Evolutionary conservation across 106 monocot species (phyloP).

Genomic region (Dioscorea zingiberensis): DNA sequence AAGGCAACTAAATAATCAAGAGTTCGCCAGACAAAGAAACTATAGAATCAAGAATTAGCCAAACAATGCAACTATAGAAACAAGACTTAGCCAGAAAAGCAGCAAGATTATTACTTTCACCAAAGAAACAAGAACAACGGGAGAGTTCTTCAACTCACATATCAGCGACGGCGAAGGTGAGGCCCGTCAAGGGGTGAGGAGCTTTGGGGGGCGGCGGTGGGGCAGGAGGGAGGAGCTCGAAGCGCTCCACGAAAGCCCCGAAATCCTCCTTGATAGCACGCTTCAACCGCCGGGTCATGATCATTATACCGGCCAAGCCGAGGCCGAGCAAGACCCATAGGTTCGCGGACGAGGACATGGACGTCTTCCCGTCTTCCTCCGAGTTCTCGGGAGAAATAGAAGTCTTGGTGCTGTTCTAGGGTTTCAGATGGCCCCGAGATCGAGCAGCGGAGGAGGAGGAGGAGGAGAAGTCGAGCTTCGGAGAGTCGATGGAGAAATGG

Average conservation of each 20-base stretch:
- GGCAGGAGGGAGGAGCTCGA: conserved; percentile 93
- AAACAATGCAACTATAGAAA: too few relatives aligned
- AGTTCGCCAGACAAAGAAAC: too few relatives aligned
- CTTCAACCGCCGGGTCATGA: conserved; percentile 47
- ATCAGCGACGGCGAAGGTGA: conserved; percentile 89
- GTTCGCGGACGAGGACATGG: conserved; percentile 37
- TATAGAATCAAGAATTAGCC: too few relatives aligned
- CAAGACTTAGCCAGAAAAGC: too few relatives aligned
- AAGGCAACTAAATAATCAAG: too few relatives aligned
- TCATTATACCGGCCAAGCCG: conserved; percentile 73
- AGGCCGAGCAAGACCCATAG: conserved; percentile 80
- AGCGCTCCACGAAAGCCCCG: conserved; percentile 78
- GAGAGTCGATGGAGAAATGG: too few relatives aligned
- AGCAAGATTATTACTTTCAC: too few relatives aligned
- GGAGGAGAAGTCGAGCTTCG: too few relatives aligned
- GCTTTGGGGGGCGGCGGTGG: conserved; percentile 90
- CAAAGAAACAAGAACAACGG: background rate
- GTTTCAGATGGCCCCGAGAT: too few relatives aligned
- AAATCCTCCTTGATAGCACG: conserved; percentile 58
- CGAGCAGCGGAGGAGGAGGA: too few relatives aligned
- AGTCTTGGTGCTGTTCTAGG: too few relatives aligned
- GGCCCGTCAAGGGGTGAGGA: conserved; percentile 72
- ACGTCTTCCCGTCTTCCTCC: background rate
- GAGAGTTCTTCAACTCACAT: conserved; percentile 33
- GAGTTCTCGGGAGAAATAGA: background rate